Conservation (phyloP, 306 rosid species). For the Cicer cuneatum region DNA sequence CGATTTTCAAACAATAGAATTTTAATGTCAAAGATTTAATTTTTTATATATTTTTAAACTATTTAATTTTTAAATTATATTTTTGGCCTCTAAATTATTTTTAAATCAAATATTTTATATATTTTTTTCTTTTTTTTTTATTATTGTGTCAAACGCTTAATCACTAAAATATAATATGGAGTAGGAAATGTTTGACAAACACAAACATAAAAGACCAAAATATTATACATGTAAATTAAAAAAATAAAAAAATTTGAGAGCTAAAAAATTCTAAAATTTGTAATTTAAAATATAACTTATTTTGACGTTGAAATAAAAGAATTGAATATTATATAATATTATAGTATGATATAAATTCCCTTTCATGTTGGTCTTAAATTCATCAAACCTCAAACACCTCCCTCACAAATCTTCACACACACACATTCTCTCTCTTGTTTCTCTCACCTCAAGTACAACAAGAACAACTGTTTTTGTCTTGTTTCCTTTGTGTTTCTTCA, state of each 20-base stretch:
- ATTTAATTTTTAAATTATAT: too few species aligned
- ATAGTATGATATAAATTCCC: constrained; percentile 55
- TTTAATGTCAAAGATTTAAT: background rate
- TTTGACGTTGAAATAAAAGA: background rate
- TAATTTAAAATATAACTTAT: background rate
- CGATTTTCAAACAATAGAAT: background rate
- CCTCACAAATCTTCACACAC: background rate
- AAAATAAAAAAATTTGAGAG: too few species aligned
- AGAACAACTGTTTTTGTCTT: constrained; percentile 8
- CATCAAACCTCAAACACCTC: constrained; percentile 43
- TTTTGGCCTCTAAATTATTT: too few species aligned
- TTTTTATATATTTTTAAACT: too few species aligned
- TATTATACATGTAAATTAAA: too few species aligned
- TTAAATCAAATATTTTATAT: too few species aligned
- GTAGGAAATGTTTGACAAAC: too few species aligned
- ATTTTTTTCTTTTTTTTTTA: too few species aligned
- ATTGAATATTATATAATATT: background rate
- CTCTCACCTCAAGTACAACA: constrained; percentile 20
- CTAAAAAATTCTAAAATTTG: too few species aligned
- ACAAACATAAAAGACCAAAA: too few species aligned
- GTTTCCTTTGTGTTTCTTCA: constrained; percentile 32
- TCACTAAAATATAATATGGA: too few species aligned
- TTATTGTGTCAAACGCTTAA: too few species aligned
- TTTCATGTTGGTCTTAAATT: constrained; percentile 36
- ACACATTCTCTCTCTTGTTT: constrained; percentile 22